Conservation (phyloP, 805 yeast genomes). For the Kodamaea kakaduensis region DNA sequence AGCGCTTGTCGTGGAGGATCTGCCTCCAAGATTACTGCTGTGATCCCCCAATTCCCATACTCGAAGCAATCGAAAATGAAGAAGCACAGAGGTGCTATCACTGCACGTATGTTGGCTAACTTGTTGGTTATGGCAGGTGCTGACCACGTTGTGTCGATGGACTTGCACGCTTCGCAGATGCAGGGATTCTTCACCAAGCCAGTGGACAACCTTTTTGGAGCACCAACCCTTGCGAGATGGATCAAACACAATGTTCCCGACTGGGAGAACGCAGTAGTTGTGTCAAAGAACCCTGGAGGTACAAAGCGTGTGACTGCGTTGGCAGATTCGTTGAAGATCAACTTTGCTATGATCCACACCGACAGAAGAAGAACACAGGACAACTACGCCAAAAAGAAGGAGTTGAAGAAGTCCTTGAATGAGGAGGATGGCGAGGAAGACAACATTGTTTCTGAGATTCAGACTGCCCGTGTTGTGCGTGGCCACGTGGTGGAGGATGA, state of each 20-base stretch:
- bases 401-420: constrained; percentile 33
- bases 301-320: constrained; percentile 96
- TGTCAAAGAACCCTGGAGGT: constrained; percentile 99
- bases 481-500: constrained; percentile 97
- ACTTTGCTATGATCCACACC: constrained; percentile 98
- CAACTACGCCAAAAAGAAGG: constrained; percentile 38
- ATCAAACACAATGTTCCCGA: constrained; percentile 85
- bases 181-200: constrained; percentile 98
- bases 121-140: constrained; percentile 97
- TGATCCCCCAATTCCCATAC: constrained; percentile 95
- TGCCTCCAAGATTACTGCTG: constrained; percentile 96
- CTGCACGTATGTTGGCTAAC: constrained; percentile 97
- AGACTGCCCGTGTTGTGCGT: constrained; percentile 91
- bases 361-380: constrained; percentile 91
- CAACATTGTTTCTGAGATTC: constrained; percentile 73
- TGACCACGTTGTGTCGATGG: constrained; percentile 97
- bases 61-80: constrained; percentile 98
- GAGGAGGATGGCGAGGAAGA: constrained; percentile 63
- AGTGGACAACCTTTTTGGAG: constrained; percentile 93
- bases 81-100: constrained; percentile 97
- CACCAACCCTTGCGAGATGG: constrained; percentile 96
- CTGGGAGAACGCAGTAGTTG: constrained; percentile 87
- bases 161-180: constrained; percentile 95
- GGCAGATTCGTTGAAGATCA: constrained; percentile 94
- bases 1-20: constrained; percentile 98